Evolutionary conservation across 2,329 filamentous ascomycete genomes (phyloP).

Genomic region (Colletotrichum acutatum): DNA sequence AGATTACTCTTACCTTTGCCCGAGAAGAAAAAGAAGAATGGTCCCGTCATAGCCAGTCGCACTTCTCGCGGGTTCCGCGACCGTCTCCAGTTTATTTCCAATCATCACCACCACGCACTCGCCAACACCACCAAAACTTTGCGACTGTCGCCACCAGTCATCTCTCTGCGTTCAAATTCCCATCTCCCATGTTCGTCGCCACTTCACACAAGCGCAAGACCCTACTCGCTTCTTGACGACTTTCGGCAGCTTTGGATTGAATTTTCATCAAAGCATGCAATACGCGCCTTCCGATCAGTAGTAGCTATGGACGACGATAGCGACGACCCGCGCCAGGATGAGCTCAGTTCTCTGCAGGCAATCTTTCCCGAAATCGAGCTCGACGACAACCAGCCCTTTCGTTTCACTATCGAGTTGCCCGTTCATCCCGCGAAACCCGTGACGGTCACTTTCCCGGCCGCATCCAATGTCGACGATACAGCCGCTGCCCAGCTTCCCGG

Average conservation of each 20-base stretch:
- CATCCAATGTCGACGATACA: conserved; percentile 40
- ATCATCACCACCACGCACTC: conserved; percentile 6
- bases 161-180: conserved; percentile 4
- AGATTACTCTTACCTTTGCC: conserved; percentile 25
- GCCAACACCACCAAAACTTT: conserved; percentile 1
- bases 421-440: conserved; percentile 65
- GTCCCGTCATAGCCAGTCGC: conserved; percentile 21
- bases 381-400: conserved; percentile 54
- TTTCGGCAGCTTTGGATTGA: neutral
- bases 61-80: conserved; percentile 34
- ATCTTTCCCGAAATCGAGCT: conserved; percentile 75
- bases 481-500: conserved; percentile 28
- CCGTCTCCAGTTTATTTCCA: conserved; percentile 10
- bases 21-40: conserved; percentile 9
- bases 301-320: conserved; percentile 49
- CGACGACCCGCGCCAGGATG: conserved; percentile 65
- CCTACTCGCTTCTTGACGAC: neutral
- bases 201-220: neutral
- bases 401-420: conserved; percentile 67
- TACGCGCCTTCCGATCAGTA: conserved; percentile 16
- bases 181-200: conserved; percentile 15
- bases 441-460: conserved; percentile 67
- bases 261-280: conserved; percentile 23
- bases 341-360: conserved; percentile 70
- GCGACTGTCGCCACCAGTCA: conserved; percentile 23